Evolutionary conservation across 139 green algal species (phyloP).

Genomic region (Diplosphaera chodatii): DNA sequence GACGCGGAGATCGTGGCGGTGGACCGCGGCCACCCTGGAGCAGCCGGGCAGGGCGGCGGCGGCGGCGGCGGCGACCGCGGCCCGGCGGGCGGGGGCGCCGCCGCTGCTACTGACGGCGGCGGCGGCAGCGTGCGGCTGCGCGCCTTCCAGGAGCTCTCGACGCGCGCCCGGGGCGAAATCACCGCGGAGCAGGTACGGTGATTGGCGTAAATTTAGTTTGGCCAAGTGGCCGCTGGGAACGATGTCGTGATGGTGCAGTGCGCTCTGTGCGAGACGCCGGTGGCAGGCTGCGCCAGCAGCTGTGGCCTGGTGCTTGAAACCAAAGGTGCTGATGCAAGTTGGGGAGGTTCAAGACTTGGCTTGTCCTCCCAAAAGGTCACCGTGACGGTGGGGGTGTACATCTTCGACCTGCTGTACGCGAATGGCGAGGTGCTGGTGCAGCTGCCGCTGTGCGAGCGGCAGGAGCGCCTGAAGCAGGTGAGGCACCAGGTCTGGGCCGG

Average conservation of each 20-base stretch:
- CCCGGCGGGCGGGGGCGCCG: not conserved
- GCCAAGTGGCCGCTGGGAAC: no score
- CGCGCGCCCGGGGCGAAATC: conserved; percentile 37
- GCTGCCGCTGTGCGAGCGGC: conserved; percentile 47
- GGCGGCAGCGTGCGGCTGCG: conserved; percentile 19
- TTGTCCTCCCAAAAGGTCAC: conserved; percentile 14
- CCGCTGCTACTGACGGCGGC: conserved; percentile 9
- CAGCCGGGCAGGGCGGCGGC: no score
- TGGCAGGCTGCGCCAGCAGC: no score
- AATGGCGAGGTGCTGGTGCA: conserved; percentile 53
- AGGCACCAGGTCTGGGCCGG: no score
- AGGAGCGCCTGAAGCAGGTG: conserved; percentile 13
- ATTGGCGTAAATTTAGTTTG: not conserved
- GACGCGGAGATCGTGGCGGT: conserved; percentile 83
- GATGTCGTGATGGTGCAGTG: no score
- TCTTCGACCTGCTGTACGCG: conserved; percentile 78
- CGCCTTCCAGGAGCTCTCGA: conserved; percentile 85
- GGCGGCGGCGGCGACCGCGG: not conserved
- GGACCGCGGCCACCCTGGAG: conserved; percentile 25
- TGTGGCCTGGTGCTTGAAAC: no score
- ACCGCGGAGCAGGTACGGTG: conserved; percentile 23
- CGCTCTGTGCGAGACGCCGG: no score
- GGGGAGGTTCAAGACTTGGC: not conserved
- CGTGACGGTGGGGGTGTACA: conserved; percentile 79
- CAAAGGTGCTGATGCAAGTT: not conserved